Conservation (phyloP, 192 early-diverging fungal genomes). For the Funneliformis geosporum region DNA sequence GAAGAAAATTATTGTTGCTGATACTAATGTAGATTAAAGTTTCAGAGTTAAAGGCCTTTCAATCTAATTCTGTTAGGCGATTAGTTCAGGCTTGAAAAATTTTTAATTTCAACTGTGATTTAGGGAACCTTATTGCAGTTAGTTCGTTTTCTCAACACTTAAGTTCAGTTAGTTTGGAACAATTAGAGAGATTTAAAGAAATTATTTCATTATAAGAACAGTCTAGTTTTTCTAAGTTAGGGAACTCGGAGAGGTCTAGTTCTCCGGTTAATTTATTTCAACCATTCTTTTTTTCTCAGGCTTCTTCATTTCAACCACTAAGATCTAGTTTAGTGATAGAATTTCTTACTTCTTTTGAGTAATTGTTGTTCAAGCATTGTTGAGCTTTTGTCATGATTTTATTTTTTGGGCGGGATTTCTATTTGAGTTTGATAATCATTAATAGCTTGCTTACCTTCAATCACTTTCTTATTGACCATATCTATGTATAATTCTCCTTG, state of each 20-base stretch:
- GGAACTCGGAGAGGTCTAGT: not conserved
- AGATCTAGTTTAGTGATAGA: too few relatives aligned
- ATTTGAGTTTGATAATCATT: too few relatives aligned
- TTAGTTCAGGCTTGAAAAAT: not conserved
- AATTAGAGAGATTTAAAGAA: not conserved
- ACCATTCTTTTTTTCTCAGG: not conserved
- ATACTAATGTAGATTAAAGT: constrained; percentile 4
- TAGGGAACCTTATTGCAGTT: not conserved
- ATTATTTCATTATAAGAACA: not conserved
- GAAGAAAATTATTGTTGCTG: not conserved
- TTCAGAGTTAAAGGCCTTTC: not conserved
- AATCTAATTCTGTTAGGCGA: not conserved
- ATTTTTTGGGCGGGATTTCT: too few relatives aligned
- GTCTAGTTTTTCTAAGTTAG: not conserved
- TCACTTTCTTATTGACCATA: too few relatives aligned
- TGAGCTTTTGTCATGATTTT: too few relatives aligned
- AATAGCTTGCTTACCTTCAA: too few relatives aligned
- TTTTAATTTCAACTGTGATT: too few relatives aligned
- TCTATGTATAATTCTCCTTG: too few relatives aligned
- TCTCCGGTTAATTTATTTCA: not conserved
- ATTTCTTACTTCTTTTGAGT: too few relatives aligned
- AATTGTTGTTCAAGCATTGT: too few relatives aligned
- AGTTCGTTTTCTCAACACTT: not conserved
- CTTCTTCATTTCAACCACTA: not conserved
- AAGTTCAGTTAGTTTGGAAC: not conserved